These are phyloP conservation scores for Colletotrichum paranaense DNA, from an alignment of 2,329 filamentous ascomycete species.

Conservation along the genomic window DNA sequence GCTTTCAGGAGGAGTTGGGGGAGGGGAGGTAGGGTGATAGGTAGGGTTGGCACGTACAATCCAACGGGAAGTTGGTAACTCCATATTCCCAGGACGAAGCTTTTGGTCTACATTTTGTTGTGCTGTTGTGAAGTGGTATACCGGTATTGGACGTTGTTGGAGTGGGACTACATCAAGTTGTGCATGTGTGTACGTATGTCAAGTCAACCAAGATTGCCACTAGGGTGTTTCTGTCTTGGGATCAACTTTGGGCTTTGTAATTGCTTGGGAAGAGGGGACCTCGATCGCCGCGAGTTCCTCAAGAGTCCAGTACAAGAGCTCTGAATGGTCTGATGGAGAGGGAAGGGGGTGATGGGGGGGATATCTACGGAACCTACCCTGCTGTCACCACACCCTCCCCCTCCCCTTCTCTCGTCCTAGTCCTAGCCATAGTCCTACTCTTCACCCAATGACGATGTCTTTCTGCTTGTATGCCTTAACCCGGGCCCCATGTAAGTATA, in stretches of 20 bases:
- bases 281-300: not conserved
- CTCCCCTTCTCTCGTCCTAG: not conserved
- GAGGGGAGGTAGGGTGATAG: too few relatives aligned
- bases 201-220: not conserved
- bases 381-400: not conserved
- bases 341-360: too few relatives aligned
- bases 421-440: not conserved
- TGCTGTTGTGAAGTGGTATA: not conserved
- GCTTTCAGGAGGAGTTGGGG: not conserved
- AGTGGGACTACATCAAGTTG: not conserved
- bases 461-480: not conserved
- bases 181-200: too few relatives aligned
- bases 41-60: too few relatives aligned
- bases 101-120: not conserved
- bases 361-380: not conserved
- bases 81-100: not conserved
- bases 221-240: not conserved
- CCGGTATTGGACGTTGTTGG: not conserved
- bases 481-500: not conserved
- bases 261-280: not conserved
- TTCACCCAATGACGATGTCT: not conserved
- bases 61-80: not conserved
- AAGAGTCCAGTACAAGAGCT: not conserved
- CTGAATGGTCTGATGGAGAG: not conserved
- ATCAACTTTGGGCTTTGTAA: not conserved